Conservation (phyloP, 2,329 filamentous ascomycete genomes). For the Magnaporthiopsis rhizophila region DNA sequence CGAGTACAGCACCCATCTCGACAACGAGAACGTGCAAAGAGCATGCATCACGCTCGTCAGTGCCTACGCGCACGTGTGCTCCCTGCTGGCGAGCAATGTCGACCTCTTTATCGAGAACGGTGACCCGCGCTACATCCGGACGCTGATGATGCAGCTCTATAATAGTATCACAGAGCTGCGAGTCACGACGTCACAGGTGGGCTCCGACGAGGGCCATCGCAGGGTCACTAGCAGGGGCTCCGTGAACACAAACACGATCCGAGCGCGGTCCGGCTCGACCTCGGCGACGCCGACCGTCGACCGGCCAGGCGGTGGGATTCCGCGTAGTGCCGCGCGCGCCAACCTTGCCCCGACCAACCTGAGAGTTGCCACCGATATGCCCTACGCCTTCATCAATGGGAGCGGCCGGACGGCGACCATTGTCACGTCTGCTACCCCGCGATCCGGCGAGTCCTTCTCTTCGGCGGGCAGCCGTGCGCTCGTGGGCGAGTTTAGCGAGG, state of each 20-base stretch:
- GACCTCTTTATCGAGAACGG: conserved; percentile 58
- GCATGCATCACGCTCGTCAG: conserved; percentile 56
- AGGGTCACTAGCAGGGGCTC: conserved; percentile 2
- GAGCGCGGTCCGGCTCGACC: conserved; percentile 41
- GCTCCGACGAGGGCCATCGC: conserved; percentile 18
- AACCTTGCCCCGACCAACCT: conserved; percentile 40
- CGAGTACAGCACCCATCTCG: conserved; percentile 37
- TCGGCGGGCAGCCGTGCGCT: conserved; percentile 46
- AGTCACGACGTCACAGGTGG: conserved; percentile 36
- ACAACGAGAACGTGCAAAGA: conserved; percentile 56
- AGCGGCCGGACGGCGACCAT: conserved; percentile 41
- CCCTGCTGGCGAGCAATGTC: conserved; percentile 51
- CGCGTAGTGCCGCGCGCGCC: conserved; percentile 29
- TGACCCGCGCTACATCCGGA: conserved; percentile 59
- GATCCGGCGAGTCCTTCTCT: conserved; percentile 74
- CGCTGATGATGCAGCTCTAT: conserved; percentile 54
- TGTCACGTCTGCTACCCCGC: conserved; percentile 57
- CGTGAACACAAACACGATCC: conserved; percentile 14
- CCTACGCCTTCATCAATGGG: conserved; percentile 33
- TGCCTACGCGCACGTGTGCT: conserved; percentile 58
- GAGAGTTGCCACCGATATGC: conserved; percentile 48
- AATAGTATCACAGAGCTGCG: conserved; percentile 62
- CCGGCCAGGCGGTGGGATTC: conserved; percentile 26
- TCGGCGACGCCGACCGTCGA: conserved; percentile 46
- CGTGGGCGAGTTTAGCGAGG: conserved; percentile 59